Percentiles rank a stretch among this genome's conserved stretches.
phyloP scores from a whole-genome alignment of 495 filamentous ascomycete species.

The Hypoxylon subgilvum region DNA sequence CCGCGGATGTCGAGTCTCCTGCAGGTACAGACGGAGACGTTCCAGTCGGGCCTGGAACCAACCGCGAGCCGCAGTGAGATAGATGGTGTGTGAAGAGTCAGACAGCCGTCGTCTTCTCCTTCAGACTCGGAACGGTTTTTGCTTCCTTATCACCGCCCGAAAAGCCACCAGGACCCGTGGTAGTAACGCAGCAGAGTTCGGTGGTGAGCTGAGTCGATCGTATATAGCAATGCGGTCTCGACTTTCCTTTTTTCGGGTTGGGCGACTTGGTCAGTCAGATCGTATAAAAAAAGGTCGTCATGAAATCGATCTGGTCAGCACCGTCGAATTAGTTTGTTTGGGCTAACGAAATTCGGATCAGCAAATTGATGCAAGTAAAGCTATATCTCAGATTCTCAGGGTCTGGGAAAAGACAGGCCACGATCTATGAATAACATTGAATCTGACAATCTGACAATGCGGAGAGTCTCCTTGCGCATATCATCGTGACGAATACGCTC shows the following conservation, averaged over 20 bases:
- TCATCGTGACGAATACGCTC: slow-evolving; percentile 25
- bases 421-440: slow-evolving; percentile 32
- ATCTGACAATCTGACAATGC: slow-evolving; percentile 28
- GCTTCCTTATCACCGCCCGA: neutral
- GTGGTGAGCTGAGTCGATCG: neutral
- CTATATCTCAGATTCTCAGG: slow-evolving; percentile 10
- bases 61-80: slow-evolving; percentile 5
- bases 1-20: slow-evolving; percentile 12
- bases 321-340: slow-evolving; percentile 8
- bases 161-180: too few species aligned
- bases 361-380: slow-evolving; percentile 21
- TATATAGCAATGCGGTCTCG: neutral
- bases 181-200: neutral
- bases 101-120: slow-evolving; percentile 12
- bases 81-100: slow-evolving; percentile 13
- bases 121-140: neutral
- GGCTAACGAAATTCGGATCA: slow-evolving; percentile 34
- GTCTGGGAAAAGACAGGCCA: slow-evolving; percentile 4
- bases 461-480: slow-evolving; percentile 19
- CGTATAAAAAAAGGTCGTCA: slow-evolving; percentile 15
- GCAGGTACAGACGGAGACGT: slow-evolving; percentile 24
- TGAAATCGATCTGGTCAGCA: slow-evolving; percentile 24
- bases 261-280: slow-evolving; percentile 3
- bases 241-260: neutral
- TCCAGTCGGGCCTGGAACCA: slow-evolving; percentile 16